These are phyloP conservation scores for Pythium phragmitis DNA, from an alignment of 352 stramenopile genomes.

Conservation along the genomic window DNA sequence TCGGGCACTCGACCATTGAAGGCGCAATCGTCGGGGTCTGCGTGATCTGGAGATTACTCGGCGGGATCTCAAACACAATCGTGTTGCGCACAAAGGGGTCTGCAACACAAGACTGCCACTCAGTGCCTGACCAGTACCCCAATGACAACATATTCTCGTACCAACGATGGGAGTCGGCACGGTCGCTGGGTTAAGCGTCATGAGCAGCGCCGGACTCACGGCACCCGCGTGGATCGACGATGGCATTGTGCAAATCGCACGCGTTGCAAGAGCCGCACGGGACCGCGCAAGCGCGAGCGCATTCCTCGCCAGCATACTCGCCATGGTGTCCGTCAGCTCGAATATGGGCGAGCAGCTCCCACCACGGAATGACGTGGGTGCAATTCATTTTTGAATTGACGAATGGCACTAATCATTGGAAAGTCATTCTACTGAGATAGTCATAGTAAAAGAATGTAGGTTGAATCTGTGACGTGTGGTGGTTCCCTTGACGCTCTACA, in stretches of 20 bases:
- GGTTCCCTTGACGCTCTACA: neutral
- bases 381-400: slow-evolving; percentile 19
- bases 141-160: neutral
- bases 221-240: neutral
- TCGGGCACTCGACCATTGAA: slow-evolving; percentile 44
- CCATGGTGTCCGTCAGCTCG: slow-evolving; percentile 10
- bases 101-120: slow-evolving; percentile 14
- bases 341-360: slow-evolving; percentile 3
- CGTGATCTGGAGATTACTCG: slow-evolving; percentile 34
- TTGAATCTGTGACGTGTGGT: slow-evolving; percentile 3
- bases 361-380: neutral
- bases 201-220: slow-evolving; percentile 23
- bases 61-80: slow-evolving; percentile 45
- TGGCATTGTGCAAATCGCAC: slow-evolving; percentile 10
- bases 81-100: slow-evolving; percentile 37
- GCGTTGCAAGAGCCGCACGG: slow-evolving; percentile 8
- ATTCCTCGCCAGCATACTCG: slow-evolving; percentile 24
- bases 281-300: slow-evolving; percentile 19
- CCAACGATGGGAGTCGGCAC: slow-evolving; percentile 21
- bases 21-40: slow-evolving; percentile 36
- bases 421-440: neutral
- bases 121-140: neutral
- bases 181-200: slow-evolving; percentile 25
- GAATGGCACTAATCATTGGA: neutral
- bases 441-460: neutral